Conservation (phyloP, 768 basidiomycete species). For the Trametes punicea region DNA sequence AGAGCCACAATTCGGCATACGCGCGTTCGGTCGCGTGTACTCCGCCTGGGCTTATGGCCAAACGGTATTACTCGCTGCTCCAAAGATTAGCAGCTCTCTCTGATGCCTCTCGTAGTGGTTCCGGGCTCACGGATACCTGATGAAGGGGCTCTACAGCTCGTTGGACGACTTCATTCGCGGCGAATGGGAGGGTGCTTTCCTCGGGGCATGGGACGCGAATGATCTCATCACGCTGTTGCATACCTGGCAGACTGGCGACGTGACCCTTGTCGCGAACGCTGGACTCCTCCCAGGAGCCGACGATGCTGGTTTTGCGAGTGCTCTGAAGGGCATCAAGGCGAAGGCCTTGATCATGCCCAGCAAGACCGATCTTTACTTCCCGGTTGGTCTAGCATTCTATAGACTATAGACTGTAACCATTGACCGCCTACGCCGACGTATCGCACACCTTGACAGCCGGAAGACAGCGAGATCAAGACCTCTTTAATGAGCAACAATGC, state of each 20-base stretch:
- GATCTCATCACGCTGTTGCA: slow-evolving; percentile 46
- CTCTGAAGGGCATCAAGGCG: slow-evolving; percentile 43
- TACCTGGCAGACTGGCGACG: slow-evolving; percentile 52
- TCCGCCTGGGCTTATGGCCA: slow-evolving; percentile 60
- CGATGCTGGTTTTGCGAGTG: slow-evolving; percentile 38
- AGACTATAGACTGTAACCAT: neutral
- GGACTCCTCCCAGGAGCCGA: neutral
- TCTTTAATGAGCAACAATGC: slow-evolving; percentile 39
- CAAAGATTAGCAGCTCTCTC: neutral
- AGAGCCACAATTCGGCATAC: slow-evolving; percentile 45
- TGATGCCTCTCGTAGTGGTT: slow-evolving; percentile 53
- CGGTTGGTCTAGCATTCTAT: slow-evolving; percentile 31
- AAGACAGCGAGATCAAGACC: slow-evolving; percentile 51
- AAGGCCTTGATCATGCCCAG: slow-evolving; percentile 56
- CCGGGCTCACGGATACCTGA: slow-evolving; percentile 44
- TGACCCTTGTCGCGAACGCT: slow-evolving; percentile 38
- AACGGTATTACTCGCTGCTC: slow-evolving; percentile 31
- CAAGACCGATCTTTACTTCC: slow-evolving; percentile 58
- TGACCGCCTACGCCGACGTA: neutral
- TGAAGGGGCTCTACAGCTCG: slow-evolving; percentile 44
- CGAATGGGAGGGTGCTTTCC: slow-evolving; percentile 46
- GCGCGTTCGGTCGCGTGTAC: slow-evolving; percentile 55
- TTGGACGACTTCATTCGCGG: slow-evolving; percentile 49
- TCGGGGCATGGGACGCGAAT: slow-evolving; percentile 33
- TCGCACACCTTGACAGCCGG: too few relatives aligned